phyloP scores from a whole-genome alignment of 2,329 filamentous ascomycete genomes.

The Coccinonectria pachysandricola region DNA sequence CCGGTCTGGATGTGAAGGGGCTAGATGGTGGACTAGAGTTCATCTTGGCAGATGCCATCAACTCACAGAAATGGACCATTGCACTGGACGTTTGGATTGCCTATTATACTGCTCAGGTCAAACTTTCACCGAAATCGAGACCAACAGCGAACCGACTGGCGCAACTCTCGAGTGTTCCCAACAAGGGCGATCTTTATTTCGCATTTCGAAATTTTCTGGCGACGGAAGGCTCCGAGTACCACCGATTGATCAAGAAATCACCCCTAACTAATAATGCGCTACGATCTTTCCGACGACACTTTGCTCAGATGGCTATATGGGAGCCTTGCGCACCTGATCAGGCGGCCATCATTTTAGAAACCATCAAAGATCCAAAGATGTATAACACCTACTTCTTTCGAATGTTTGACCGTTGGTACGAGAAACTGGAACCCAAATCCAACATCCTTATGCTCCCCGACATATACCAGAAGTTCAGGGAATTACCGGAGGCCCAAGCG shows the following conservation, averaged over 20 bases:
- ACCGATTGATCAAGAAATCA: constrained; percentile 14
- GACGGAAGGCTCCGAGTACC: constrained; percentile 14
- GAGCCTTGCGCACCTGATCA: constrained; percentile 24
- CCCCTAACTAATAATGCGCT: constrained; percentile 15
- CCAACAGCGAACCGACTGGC: constrained; percentile 10
- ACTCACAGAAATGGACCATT: constrained; percentile 24
- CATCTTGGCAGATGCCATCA: constrained; percentile 32
- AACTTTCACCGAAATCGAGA: constrained; percentile 1
- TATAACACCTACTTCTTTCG: constrained; percentile 35
- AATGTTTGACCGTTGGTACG: constrained; percentile 21
- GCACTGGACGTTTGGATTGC: constrained; percentile 28
- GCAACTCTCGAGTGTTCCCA: constrained; percentile 16
- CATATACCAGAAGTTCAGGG: constrained; percentile 37
- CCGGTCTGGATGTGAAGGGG: constrained; percentile 23
- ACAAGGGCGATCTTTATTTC: constrained; percentile 23
- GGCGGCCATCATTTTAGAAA: constrained; percentile 29
- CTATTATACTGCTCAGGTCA: constrained; percentile 18
- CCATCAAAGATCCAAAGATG: constrained; percentile 26
- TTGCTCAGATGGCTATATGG: constrained; percentile 22
- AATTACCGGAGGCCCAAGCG: constrained; percentile 28
- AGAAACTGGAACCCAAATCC: constrained; percentile 17
- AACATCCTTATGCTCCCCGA: constrained; percentile 25
- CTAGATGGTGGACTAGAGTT: constrained; percentile 33
- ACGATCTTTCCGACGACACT: constrained; percentile 18
- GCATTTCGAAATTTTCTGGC: constrained; percentile 24